phyloP scores from a whole-genome alignment of 495 filamentous ascomycete genomes.

The Penicillium canariense region DNA sequence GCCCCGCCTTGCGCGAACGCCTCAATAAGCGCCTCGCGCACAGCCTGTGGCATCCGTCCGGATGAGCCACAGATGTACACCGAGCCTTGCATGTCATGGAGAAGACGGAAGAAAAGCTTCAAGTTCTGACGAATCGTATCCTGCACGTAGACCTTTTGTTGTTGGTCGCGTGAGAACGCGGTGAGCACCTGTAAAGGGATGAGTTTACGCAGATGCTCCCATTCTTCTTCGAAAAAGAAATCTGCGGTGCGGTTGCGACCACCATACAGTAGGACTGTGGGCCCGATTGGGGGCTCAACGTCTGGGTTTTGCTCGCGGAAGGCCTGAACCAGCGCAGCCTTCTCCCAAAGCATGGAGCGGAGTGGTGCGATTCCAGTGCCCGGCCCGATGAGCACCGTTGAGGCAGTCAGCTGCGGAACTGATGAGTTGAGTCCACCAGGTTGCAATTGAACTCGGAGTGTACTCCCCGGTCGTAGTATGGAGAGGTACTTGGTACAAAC shows the following conservation, averaged over 20 bases:
- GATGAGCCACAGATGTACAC: constrained; percentile 82
- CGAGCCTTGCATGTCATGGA: constrained; percentile 53
- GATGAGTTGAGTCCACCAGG: constrained; percentile 54
- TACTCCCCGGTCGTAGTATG: constrained; percentile 54
- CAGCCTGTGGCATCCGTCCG: constrained; percentile 84
- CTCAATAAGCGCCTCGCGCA: constrained; percentile 76
- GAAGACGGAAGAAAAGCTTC: constrained; percentile 52
- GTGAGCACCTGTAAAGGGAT: constrained; percentile 58
- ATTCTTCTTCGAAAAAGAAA: constrained; percentile 78
- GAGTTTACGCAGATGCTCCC: constrained; percentile 45
- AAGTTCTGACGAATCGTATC: constrained; percentile 68
- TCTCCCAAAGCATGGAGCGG: constrained; percentile 73
- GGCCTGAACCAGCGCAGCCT: constrained; percentile 41
- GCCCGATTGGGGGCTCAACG: constrained; percentile 28
- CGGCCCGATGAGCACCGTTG: constrained; percentile 78
- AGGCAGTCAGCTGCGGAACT: constrained; percentile 43
- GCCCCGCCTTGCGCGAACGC: constrained; percentile 50
- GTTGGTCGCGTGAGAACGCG: constrained; percentile 81
- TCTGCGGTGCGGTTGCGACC: constrained; percentile 70
- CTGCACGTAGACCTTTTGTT: constrained; percentile 85
- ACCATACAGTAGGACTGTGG: constrained; percentile 68
- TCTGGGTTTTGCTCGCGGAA: constrained; percentile 35
- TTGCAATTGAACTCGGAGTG: constrained; percentile 58
- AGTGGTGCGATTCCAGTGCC: constrained; percentile 93
- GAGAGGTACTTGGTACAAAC: constrained; percentile 87